A percentile compares a stretch with the other conserved stretches of the same genome.
These are phyloP conservation scores for Dactylellina leptospora DNA, from an alignment of 2,329 filamentous ascomycete species.

Conservation along the genomic window DNA sequence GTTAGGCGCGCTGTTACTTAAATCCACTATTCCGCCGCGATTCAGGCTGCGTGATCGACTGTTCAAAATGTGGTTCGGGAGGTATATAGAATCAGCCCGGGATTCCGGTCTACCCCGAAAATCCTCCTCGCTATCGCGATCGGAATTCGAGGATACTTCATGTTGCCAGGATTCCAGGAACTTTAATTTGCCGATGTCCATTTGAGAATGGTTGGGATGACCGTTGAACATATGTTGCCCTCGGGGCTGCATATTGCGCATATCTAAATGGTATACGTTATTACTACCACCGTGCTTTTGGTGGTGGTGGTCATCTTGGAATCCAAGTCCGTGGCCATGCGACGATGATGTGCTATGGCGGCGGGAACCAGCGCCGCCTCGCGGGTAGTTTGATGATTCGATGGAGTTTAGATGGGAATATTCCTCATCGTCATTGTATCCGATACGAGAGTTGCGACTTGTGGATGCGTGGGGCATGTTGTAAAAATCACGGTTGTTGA, in stretches of 20 bases:
- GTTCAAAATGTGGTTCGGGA: constrained; percentile 1
- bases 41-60: constrained; percentile 11
- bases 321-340: not conserved
- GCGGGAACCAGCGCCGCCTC: constrained; percentile 22
- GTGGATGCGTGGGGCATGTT: constrained; percentile 3
- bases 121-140: constrained; percentile 10
- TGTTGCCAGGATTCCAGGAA: constrained; percentile 24
- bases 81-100: constrained; percentile 15
- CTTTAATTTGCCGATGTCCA: not conserved
- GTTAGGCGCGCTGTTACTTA: constrained; percentile 3
- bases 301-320: constrained; percentile 16
- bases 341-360: constrained; percentile 22
- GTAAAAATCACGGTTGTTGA: constrained; percentile 7
- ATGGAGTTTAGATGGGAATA: constrained; percentile 24
- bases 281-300: constrained; percentile 8
- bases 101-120: constrained; percentile 4
- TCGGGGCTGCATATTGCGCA: not conserved
- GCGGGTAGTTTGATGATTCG: constrained; percentile 26
- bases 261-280: constrained; percentile 7
- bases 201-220: constrained; percentile 1
- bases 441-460: constrained; percentile 8
- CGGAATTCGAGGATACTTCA: constrained; percentile 15
- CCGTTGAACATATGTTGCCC: constrained; percentile 2
- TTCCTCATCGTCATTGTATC: constrained; percentile 3
- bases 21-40: constrained; percentile 15